Conservation (phyloP, 2,329 filamentous ascomycete genomes). For the Erysiphe pulchra region DNA sequence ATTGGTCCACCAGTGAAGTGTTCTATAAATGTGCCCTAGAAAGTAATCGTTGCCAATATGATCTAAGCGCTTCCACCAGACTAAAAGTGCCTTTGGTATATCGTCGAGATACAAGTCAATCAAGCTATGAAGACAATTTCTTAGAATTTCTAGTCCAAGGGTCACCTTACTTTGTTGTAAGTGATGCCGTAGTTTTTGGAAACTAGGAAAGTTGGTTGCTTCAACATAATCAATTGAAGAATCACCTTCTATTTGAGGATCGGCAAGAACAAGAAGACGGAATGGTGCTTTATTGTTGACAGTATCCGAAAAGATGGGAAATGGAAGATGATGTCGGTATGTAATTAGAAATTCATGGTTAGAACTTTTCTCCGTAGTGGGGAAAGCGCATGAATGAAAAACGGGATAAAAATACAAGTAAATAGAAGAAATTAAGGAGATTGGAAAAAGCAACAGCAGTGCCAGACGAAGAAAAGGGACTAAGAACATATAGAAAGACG, state of each 20-base stretch:
- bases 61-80: constrained; percentile 57
- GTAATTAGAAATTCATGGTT: constrained; percentile 9
- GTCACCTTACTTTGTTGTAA: neutral
- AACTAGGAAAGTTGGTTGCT: constrained; percentile 26
- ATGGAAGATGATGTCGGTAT: constrained; percentile 6
- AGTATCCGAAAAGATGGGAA: constrained; percentile 8
- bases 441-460: constrained; percentile 27
- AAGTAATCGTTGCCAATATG: constrained; percentile 88
- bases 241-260: constrained; percentile 85
- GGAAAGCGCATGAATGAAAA: constrained; percentile 60
- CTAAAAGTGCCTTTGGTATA: constrained; percentile 37
- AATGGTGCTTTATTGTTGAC: constrained; percentile 36
- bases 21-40: constrained; percentile 74
- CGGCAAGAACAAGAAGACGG: constrained; percentile 63
- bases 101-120: constrained; percentile 41
- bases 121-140: constrained; percentile 28
- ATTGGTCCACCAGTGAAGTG: constrained; percentile 54
- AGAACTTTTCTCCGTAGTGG: constrained; percentile 16
- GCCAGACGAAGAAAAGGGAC: constrained; percentile 11
- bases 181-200: constrained; percentile 15
- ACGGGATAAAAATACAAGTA: constrained; percentile 78
- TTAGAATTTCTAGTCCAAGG: constrained; percentile 21
- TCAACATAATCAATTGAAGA: constrained; percentile 45
- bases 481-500: constrained; percentile 13
- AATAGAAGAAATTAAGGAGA: constrained; percentile 42